phyloP scores from a whole-genome alignment of 1,284 basidiomycete genomes.

The Abortiporus biennis region DNA sequence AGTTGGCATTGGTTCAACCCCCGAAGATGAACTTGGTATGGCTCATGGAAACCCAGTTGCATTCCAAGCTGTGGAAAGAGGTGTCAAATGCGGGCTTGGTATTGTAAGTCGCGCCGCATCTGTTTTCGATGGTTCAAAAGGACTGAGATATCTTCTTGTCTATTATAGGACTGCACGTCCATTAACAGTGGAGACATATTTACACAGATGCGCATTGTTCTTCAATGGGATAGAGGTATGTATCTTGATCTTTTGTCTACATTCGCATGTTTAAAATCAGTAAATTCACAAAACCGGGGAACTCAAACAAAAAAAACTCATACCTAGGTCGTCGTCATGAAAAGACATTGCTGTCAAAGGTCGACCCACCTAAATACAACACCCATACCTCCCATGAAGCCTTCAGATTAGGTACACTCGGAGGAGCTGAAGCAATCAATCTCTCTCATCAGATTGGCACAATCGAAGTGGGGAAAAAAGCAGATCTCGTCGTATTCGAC shows the following conservation, averaged over 20 bases:
- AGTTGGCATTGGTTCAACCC: conserved; percentile 25
- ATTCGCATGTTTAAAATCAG: no score
- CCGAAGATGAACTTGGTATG: conserved; percentile 29
- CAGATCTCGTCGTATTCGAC: conserved; percentile 27
- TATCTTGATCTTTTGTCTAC: no score
- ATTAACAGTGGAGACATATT: conserved; percentile 29
- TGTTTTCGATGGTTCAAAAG: background rate
- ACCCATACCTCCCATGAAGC: conserved; percentile 22
- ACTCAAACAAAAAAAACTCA: background rate
- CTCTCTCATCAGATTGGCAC: conserved; percentile 23
- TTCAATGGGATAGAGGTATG: conserved; percentile 25
- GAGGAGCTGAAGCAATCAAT: conserved; percentile 27
- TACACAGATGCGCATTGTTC: conserved; percentile 25
- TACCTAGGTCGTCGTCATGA: conserved; percentile 20
- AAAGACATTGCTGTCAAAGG: conserved; percentile 14
- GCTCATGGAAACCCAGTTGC: conserved; percentile 27
- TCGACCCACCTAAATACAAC: conserved; percentile 19
- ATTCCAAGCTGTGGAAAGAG: conserved; percentile 24
- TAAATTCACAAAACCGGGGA: no score
- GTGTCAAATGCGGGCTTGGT: conserved; percentile 28
- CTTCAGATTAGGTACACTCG: conserved; percentile 27
- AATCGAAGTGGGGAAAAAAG: conserved; percentile 28
- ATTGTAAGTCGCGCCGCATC: conserved; percentile 15
- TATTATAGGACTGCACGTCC: conserved; percentile 20
- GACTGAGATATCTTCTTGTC: background rate